Evolutionary conservation across 371 early-diverging fungal species (phyloP).

Genomic region (Mucor mucedo): DNA sequence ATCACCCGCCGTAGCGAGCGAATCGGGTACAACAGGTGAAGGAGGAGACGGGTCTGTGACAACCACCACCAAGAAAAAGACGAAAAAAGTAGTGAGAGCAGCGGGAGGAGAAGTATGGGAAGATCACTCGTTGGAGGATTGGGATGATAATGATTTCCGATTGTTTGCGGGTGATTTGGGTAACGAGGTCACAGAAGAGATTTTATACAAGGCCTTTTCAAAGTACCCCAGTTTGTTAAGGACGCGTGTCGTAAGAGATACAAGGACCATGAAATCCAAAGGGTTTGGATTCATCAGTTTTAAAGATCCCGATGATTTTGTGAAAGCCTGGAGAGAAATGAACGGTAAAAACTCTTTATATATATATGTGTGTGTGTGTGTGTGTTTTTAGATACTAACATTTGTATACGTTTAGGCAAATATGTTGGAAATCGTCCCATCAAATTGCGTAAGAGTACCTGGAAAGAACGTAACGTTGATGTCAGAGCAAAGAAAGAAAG

Average conservation of each 20-base stretch:
- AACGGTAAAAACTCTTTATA: conserved; percentile 66
- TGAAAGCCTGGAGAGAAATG: conserved; percentile 88
- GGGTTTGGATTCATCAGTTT: conserved; percentile 89
- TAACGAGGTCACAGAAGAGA: conserved; percentile 85
- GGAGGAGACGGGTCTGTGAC: neutral
- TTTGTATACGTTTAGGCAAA: conserved; percentile 70
- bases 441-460: conserved; percentile 91
- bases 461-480: conserved; percentile 92
- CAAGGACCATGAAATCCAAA: conserved; percentile 77
- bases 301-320: conserved; percentile 83
- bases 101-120: conserved; percentile 97
- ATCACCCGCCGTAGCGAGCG: neutral
- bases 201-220: conserved; percentile 76
- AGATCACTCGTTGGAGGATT: conserved; percentile 87
- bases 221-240: conserved; percentile 81
- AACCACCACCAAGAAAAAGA: conserved; percentile 46
- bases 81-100: conserved; percentile 69
- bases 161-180: conserved; percentile 90
- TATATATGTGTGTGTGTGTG: too few relatives aligned
- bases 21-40: neutral
- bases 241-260: conserved; percentile 82
- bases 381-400: neutral
- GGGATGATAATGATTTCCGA: conserved; percentile 90
- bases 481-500: conserved; percentile 53
- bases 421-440: conserved; percentile 95